Evolutionary conservation across 2,329 filamentous ascomycete genomes (phyloP), one percentile per base, ranked within the genome.

Genomic region (Paradendryphiella salina): DNA sequence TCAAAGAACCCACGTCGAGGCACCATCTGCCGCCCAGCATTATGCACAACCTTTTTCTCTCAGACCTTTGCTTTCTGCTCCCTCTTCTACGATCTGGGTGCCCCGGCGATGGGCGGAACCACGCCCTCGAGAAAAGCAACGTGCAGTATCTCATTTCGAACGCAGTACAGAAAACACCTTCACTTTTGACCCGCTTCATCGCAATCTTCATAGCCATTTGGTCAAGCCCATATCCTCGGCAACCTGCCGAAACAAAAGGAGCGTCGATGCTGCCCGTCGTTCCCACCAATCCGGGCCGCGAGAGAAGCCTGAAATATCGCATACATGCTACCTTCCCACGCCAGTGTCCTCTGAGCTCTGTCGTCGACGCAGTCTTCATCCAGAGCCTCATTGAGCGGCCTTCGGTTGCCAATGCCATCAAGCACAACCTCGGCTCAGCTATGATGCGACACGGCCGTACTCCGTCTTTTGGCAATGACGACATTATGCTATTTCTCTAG

Each of bases 1-100:
- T 46, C 45, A 44, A 51, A 43, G 43, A 41, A 47, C 36, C 47
- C 57, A 62, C 65, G 60, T 61, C 39, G 28, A 38, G 38, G 39
- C 48, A 28, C 28, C 21, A 15, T 18, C 29, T 40, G 23, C 13
- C 32, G 34, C 32, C 26, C 44, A 36, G 20, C 33, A 37, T 28
- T 35, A 36, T 38, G 44, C 44, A 46, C 44, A 46, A 31, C 6
- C 10, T 32, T 40, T n/a, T 46, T n/a, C 14, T 38, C n/a, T 35
- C 18, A 39, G 26, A 33, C 33, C 44, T 46, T 35, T 34, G 44
- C 34, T 39, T 6, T 21, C 17, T 36, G 17, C 17, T 15, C 17
- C 2, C 13, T 21, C 4, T 21, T 14, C 11, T 10, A 10, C 23
- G 23, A 26, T 26, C 23, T 26, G 23, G 8, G 10, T 10, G 23